Evolutionary conservation across 345 rosid species (phyloP), one percentile per base, ranked within the genome.

Genomic region (Aquilaria malaccensis): DNA sequence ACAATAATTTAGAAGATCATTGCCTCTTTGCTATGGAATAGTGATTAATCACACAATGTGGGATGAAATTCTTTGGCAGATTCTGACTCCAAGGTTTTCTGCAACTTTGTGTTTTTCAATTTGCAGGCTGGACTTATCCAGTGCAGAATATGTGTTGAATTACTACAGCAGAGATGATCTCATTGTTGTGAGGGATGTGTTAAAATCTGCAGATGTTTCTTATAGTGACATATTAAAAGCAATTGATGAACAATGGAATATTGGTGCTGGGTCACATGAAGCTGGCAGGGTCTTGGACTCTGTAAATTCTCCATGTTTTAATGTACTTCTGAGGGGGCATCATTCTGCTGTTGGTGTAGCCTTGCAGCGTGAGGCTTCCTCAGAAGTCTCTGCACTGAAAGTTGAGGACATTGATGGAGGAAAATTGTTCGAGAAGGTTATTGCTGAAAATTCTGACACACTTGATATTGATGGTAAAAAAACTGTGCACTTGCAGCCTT

Each of bases 101-200:
- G 9, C 41, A 62, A 62, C 73, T 41, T 68, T 59, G 33, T 54
- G 5, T 71, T 68, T 45, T 51, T 68, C 57, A 67, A 62, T 59
- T 75, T 86, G 77, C 97, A 89, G 99, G 80, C 76, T 86, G 59
- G 96, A 94, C 66, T 79, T 85, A 48, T 75, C 71, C 63, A 84
- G 69, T 52, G 33, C 70, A 22, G 89, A 77, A 46, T 70, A 48
- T n/a, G 66, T 71, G 50, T 69, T 78, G 67, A 81, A 76, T 72
- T 88, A 77, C 79, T 94, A 87, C 72, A 80, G 79, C 55, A 74
- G 64, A 65, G 69, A 80, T 74, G 95, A 85, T 73, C 80, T 94
- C 69, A 69, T 66, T 66, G 58, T 15, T 29, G 78, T 90, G 55
- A 61, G 83, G 76, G 83, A 86, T 71, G 84, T 73, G 76, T 81